Percentiles rank a stretch among this genome's conserved stretches.
Evolutionary conservation across 768 basidiomycete genomes (phyloP).

Genomic region (Kwoniella dejecticola): DNA sequence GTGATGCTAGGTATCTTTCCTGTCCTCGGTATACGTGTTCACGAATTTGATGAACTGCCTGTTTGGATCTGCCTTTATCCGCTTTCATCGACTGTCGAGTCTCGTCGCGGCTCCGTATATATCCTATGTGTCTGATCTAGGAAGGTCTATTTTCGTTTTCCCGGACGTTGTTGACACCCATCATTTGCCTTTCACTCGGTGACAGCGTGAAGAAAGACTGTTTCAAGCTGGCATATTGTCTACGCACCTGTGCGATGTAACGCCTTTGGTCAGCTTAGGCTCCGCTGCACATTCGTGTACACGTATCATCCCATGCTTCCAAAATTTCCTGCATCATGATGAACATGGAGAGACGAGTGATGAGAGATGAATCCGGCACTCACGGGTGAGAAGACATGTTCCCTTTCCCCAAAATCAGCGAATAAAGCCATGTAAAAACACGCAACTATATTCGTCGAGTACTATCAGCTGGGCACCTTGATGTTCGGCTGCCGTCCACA

Average conservation of each 20-base stretch:
- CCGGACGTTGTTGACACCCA: not conserved
- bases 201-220: constrained; percentile 17
- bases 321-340: no score
- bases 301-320: no score
- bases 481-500: no score
- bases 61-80: no score
- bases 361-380: constrained; percentile 8
- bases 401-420: constrained; percentile 43
- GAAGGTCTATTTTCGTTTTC: not conserved
- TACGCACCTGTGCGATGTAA: constrained; percentile 1
- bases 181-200: constrained; percentile 13
- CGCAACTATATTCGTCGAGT: constrained; percentile 37
- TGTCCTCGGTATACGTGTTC: no score
- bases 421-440: constrained; percentile 41
- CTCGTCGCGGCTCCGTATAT: no score
- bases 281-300: no score
- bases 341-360: not conserved
- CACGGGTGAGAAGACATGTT: constrained; percentile 50
- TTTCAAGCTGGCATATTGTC: constrained; percentile 8
- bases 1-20: no score
- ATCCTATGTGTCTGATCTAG: no score
- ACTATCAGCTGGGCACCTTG: no score
- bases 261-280: not conserved
- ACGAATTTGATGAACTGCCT: no score
- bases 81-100: no score